Conservation (phyloP, 345 rosid species). For the Hibiscus mutabilis region DNA sequence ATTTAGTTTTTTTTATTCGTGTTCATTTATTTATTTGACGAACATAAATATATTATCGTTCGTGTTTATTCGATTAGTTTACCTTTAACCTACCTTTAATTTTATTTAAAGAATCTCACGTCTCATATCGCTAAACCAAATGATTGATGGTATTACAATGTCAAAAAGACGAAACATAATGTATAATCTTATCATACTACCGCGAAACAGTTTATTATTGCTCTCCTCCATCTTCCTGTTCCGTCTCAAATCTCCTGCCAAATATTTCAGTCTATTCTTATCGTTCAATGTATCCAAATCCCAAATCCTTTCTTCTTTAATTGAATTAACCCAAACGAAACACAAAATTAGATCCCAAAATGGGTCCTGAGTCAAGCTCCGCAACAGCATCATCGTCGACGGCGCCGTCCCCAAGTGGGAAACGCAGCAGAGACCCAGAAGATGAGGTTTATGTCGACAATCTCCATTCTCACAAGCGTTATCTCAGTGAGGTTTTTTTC, state of each 20-base stretch:
- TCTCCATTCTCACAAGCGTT: conserved; percentile 89
- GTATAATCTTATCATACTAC: not conserved
- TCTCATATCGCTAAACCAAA: too few species aligned
- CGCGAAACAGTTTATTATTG: not conserved
- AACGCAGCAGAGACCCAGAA: conserved; percentile 84
- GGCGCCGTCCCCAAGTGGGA: conserved; percentile 49
- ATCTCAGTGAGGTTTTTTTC: conserved; percentile 76
- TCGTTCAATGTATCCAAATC: not conserved
- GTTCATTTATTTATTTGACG: too few species aligned
- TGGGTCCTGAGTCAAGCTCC: conserved; percentile 3
- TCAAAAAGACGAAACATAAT: not conserved
- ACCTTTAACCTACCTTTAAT: too few species aligned
- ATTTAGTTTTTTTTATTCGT: too few species aligned
- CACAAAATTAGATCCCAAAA: not conserved
- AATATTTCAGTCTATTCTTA: not conserved
- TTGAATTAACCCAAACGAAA: not conserved
- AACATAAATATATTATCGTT: too few species aligned
- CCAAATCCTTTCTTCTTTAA: not conserved
- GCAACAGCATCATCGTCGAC: conserved; percentile 36
- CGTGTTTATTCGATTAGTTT: too few species aligned
- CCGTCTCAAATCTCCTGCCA: not conserved
- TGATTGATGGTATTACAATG: not conserved
- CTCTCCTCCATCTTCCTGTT: not conserved
- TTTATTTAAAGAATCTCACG: too few species aligned
- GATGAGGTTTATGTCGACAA: conserved; percentile 94